Base-by-base conservation (phyloP, 73 alveolate genomes). In the Paramecium sonneborni region DNA sequence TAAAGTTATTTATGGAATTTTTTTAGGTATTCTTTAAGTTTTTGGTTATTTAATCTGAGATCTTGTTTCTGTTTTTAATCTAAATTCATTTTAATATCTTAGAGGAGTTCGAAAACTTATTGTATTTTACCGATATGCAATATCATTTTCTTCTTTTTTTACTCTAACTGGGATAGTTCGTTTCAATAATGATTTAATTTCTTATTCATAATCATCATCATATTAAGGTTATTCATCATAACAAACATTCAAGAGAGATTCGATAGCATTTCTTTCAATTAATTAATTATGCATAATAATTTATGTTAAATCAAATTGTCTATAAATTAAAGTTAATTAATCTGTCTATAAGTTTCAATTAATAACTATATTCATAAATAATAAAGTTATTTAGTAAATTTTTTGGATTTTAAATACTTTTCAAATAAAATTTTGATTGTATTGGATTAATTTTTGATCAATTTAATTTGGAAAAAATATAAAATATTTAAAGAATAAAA, bases 221-320 rank as follows among this genome's bases (percentile, higher is more conserved):
- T 62, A 62, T 26, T 62, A 12, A 3, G 43, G 84, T 62, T 62
- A 24, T 0, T 62, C 84, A 9, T 62, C 84, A 6, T 62, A 62
- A n/a, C 84, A 62, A 62, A 62, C 44, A 62, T 62, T 62, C 84
- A 62, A 32, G 20, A 62, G 84, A 30, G 84, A 26, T 62, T 62
- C 84, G 24, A 62, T 62, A 1, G 84, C 84, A 62, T 62, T 62
- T 62, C 84, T 26, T 62, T 62, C 84, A 62, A 62, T 62, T 62
- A 62, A 62, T 62, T 62, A 62, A 62, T 62, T 62, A 62, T 62
- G 44, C 84, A 62, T 62, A 62, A 62, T 30, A 62, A 62, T 62
- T 62, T 62, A 26, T 62, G 46, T 26, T 8, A 52, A 52, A 52
- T 5, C 68, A 52, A 52, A 52, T 18, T 23, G 32, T 52, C 68